Evolutionary conservation across 1,284 basidiomycete species (phyloP).

Genomic region (Apiotrichum veenhuisii): DNA sequence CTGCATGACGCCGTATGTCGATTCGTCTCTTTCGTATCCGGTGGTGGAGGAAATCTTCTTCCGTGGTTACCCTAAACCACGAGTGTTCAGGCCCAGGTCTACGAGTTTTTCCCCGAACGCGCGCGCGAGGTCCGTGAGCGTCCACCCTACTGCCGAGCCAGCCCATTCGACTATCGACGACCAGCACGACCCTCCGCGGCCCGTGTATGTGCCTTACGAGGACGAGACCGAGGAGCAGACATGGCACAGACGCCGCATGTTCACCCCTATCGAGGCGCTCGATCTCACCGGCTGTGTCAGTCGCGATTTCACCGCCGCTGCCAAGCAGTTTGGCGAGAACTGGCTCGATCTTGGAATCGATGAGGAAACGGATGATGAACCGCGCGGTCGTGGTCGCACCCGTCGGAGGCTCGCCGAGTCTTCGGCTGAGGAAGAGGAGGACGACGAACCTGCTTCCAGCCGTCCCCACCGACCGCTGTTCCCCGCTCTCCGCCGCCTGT

Average conservation of each 20-base stretch:
- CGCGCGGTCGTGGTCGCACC: constrained; percentile 32
- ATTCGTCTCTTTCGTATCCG: constrained; percentile 73
- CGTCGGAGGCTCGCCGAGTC: constrained; percentile 12
- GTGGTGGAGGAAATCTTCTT: constrained; percentile 83
- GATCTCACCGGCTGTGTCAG: constrained; percentile 95
- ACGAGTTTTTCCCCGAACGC: constrained; percentile 11
- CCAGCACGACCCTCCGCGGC: constrained; percentile 31
- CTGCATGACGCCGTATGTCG: constrained; percentile 95
- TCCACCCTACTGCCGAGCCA: constrained; percentile 7
- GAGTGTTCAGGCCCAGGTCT: constrained; percentile 23
- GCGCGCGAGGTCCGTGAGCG: constrained; percentile 25
- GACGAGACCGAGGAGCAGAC: constrained; percentile 59
- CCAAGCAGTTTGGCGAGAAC: constrained; percentile 74
- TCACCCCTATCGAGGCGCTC: constrained; percentile 71
- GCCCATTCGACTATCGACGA: constrained; percentile 18
- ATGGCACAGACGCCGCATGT: constrained; percentile 55
- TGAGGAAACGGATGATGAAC: constrained; percentile 52
- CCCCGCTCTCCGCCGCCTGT: constrained; percentile 74
- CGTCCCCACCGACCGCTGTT: constrained; percentile 50
- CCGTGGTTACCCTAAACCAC: constrained; percentile 57
- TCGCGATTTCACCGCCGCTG: constrained; percentile 74
- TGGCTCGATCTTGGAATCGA: constrained; percentile 57
- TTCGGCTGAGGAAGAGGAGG: constrained; percentile 20
- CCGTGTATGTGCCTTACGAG: constrained; percentile 45
- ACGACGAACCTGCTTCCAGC: constrained; percentile 44